Percentiles rank a stretch among this genome's conserved stretches.
phyloP scores from a whole-genome alignment of 1,284 basidiomycete genomes.

The Trametes polyzona region DNA sequence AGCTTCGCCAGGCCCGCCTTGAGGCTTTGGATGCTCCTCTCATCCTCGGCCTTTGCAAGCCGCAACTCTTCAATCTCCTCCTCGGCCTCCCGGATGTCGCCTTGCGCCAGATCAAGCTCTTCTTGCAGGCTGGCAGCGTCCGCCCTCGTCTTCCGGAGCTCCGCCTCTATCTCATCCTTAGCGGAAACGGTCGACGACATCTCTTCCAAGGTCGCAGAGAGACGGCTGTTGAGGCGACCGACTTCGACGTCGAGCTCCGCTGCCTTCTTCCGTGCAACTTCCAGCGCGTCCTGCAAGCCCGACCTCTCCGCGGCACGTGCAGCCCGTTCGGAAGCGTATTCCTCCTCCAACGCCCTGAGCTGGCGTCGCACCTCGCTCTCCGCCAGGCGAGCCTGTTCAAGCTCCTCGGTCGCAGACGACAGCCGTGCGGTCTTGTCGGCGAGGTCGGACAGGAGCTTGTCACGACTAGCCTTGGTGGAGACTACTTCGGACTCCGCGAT shows the following conservation, averaged over 20 bases:
- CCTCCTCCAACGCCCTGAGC: slow-evolving; percentile 3
- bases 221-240: slow-evolving; percentile 1
- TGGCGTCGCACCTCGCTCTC: slow-evolving; percentile 3
- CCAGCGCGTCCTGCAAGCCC: slow-evolving; percentile 10
- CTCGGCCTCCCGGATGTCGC: slow-evolving; percentile 34
- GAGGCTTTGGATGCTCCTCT: slow-evolving; percentile 41
- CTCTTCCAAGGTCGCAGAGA: slow-evolving; percentile 3
- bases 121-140: slow-evolving; percentile 18
- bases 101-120: slow-evolving; percentile 27
- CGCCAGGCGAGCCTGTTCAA: neutral
- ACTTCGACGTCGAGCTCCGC: neutral
- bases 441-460: slow-evolving; percentile 19
- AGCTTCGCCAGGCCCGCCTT: slow-evolving; percentile 37
- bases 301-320: slow-evolving; percentile 11
- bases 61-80: slow-evolving; percentile 37
- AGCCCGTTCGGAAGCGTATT: slow-evolving; percentile 9
- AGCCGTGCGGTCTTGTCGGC: slow-evolving; percentile 19
- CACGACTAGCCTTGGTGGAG: slow-evolving; percentile 5
- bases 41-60: slow-evolving; percentile 40
- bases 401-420: slow-evolving; percentile 8
- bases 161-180: slow-evolving; percentile 1
- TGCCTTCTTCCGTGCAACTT: slow-evolving; percentile 6
- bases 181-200: slow-evolving; percentile 3
- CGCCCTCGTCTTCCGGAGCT: neutral
- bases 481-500: slow-evolving; percentile 20